Conservation (phyloP, 2,329 filamentous ascomycete genomes). For the Fusarium nurragi region DNA sequence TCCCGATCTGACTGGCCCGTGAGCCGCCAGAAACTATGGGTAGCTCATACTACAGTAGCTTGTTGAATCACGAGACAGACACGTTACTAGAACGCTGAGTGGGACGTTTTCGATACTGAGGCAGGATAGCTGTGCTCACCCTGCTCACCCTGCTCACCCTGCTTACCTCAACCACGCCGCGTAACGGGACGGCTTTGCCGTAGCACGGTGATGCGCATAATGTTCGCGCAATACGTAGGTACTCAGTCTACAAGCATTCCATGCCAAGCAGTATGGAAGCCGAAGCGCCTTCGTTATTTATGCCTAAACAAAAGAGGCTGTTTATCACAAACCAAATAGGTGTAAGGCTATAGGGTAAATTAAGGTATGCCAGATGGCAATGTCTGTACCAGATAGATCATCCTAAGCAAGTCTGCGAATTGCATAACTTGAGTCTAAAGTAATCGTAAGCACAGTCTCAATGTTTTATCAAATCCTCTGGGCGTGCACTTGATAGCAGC, state of each 20-base stretch:
- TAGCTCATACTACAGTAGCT: conserved; percentile 13
- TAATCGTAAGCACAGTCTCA: no score
- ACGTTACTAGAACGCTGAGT: conserved; percentile 34
- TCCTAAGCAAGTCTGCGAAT: not conserved
- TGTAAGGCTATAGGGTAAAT: not conserved
- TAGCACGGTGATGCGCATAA: conserved; percentile 9
- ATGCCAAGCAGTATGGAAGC: not conserved
- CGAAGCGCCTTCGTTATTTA: no score
- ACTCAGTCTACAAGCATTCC: not conserved
- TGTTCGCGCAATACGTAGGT: conserved; percentile 35
- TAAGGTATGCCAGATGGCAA: no score
- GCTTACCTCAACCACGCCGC: conserved; percentile 35
- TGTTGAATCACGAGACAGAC: conserved; percentile 38
- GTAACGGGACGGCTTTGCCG: conserved; percentile 33
- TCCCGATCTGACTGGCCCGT: conserved; percentile 34
- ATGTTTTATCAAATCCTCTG: no score
- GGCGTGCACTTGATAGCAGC: no score
- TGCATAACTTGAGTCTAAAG: no score
- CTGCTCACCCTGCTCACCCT: conserved; percentile 21
- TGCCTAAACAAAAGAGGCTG: no score
- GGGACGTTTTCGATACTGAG: conserved; percentile 33
- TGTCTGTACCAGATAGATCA: no score
- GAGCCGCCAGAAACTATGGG: conserved; percentile 1
- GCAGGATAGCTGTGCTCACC: conserved; percentile 20
- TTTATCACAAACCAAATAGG: no score